A percentile compares a stretch with the other conserved stretches of the same genome.
These are phyloP conservation scores for Cercophora scortea DNA, from an alignment of 495 filamentous ascomycete genomes.

Conservation along the genomic window DNA sequence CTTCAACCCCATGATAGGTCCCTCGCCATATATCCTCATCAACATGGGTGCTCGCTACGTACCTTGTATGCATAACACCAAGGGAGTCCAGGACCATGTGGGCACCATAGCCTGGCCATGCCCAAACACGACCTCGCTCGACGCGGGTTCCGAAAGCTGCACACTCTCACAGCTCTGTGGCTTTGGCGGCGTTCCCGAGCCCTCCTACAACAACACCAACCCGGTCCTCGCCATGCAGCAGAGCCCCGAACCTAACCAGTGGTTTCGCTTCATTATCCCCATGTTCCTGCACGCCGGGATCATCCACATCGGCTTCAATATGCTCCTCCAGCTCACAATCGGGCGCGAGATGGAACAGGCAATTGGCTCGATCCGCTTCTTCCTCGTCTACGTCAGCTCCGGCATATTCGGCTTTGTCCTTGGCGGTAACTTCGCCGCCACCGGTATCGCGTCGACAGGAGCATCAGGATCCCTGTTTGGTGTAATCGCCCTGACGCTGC, in stretches of 20 bases:
- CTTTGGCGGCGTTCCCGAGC: conserved; percentile 64
- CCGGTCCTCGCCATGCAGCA: conserved; percentile 11
- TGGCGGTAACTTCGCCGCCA: conserved; percentile 84
- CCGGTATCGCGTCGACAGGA: conserved; percentile 72
- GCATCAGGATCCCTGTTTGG: conserved; percentile 88
- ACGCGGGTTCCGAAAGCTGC: conserved; percentile 44
- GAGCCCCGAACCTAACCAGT: conserved; percentile 70
- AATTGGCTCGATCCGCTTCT: conserved; percentile 80
- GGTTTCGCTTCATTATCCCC: conserved; percentile 91
- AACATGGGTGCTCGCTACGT: conserved; percentile 93
- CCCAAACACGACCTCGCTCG: conserved; percentile 59
- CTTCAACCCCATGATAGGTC: conserved; percentile 97
- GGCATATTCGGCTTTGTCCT: conserved; percentile 97
- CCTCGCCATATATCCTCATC: conserved; percentile 81
- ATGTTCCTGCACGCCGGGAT: conserved; percentile 94
- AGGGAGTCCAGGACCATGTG: conserved; percentile 50
- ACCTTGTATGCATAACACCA: conserved; percentile 85
- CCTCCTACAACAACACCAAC: conserved; percentile 38
- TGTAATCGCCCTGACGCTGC: conserved; percentile 74
- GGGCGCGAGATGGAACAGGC: conserved; percentile 83
- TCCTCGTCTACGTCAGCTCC: conserved; percentile 77
- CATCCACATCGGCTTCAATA: conserved; percentile 91
- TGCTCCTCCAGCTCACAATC: conserved; percentile 80
- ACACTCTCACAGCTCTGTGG: conserved; percentile 73
- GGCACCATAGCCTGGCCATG: conserved; percentile 54